These are phyloP conservation scores for Immersiporthe knoxdaviesiana DNA, from an alignment of 2,329 filamentous ascomycete genomes.

Conservation along the genomic window DNA sequence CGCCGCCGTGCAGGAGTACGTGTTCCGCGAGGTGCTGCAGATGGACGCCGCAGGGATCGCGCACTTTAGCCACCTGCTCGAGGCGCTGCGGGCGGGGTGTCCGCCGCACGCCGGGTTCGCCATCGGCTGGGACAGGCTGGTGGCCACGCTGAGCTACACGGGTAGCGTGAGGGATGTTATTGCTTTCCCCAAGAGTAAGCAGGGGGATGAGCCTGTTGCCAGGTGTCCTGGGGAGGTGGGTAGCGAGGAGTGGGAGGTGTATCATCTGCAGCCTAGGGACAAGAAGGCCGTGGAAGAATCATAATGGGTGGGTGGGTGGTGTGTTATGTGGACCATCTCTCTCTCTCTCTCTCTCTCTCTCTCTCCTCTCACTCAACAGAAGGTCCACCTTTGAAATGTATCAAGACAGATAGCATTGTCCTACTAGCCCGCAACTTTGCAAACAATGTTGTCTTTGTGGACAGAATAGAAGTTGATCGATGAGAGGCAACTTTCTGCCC, in stretches of 20 bases:
- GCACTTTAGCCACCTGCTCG: constrained; percentile 83
- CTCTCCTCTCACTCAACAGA: constrained; percentile 4
- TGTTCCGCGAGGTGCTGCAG: constrained; percentile 81
- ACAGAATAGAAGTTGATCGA: neutral
- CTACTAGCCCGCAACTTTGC: too few relatives aligned
- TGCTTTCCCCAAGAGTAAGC: constrained; percentile 93
- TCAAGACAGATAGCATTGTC: neutral
- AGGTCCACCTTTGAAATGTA: neutral
- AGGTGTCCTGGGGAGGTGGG: constrained; percentile 74
- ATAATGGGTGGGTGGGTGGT: too few relatives aligned
- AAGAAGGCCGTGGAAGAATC: neutral
- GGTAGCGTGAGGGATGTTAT: constrained; percentile 89
- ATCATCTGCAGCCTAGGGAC: constrained; percentile 43
- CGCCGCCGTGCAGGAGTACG: constrained; percentile 77
- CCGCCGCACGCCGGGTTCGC: constrained; percentile 95
- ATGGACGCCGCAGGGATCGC: constrained; percentile 73
- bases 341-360: too few relatives aligned
- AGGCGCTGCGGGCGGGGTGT: constrained; percentile 81
- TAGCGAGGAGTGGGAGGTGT: constrained; percentile 54
- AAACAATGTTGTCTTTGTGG: too few relatives aligned
- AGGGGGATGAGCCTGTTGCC: constrained; percentile 84
- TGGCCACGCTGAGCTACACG: constrained; percentile 77
- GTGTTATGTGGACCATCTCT: too few relatives aligned
- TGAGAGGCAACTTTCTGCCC: neutral
- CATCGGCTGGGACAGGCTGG: constrained; percentile 85